Conservation (phyloP, 176 grass and related monocot genomes). For the Avena insularis region DNA sequence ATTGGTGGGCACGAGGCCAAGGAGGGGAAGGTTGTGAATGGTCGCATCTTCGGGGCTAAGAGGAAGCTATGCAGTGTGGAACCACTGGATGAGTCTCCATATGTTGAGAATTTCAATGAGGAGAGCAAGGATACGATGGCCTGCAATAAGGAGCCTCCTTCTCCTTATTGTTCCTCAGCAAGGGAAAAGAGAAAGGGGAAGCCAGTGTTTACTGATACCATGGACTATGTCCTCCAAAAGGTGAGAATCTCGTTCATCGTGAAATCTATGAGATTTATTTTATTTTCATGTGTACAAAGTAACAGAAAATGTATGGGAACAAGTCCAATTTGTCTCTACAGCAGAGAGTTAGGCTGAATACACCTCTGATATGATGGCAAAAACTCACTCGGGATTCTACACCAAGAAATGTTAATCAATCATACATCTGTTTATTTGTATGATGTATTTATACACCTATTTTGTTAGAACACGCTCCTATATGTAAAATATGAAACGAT, state of each 20-base stretch:
- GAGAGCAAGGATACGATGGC: constrained; percentile 41
- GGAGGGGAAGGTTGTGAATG: constrained; percentile 54
- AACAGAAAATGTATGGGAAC: background rate
- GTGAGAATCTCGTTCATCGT: constrained; percentile 49
- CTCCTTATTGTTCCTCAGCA: constrained; percentile 55
- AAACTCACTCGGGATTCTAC: background rate
- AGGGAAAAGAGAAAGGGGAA: constrained; percentile 54
- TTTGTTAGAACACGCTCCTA: background rate
- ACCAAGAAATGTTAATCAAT: constrained; percentile 33
- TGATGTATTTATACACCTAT: constrained; percentile 12
- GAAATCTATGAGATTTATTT: constrained; percentile 34
- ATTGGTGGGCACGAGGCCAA: constrained; percentile 47
- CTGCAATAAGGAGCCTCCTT: constrained; percentile 35
- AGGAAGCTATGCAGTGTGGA: constrained; percentile 54
- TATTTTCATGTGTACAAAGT: constrained; percentile 17
- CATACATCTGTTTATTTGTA: constrained; percentile 13
- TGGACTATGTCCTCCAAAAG: constrained; percentile 80
- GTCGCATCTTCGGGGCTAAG: constrained; percentile 62
- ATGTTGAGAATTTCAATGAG: constrained; percentile 42
- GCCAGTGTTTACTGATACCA: constrained; percentile 44
- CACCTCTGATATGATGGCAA: constrained; percentile 27
- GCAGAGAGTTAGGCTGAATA: constrained; percentile 6
- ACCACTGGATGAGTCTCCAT: constrained; percentile 58
- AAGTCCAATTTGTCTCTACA: constrained; percentile 15
- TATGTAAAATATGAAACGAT: constrained; percentile 18